Percentiles rank a stretch among this genome's conserved stretches.
Conservation (phyloP, 805 yeast species). For the Ogataea siamensis region DNA sequence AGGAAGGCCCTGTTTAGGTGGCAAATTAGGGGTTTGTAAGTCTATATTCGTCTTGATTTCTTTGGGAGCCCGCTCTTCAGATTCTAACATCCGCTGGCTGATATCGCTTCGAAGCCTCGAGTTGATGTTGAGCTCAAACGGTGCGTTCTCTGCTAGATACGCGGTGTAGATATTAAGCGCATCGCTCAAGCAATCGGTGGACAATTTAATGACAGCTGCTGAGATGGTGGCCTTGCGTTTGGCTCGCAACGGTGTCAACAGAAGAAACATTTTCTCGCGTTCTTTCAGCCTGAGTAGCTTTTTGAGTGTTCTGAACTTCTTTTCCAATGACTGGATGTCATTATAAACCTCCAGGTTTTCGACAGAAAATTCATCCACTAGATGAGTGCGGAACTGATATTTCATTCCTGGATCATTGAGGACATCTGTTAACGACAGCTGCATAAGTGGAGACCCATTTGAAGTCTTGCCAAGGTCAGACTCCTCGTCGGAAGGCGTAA, state of each 20-base stretch:
- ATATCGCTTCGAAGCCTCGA: constrained; percentile 25
- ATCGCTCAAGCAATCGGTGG: constrained; percentile 55
- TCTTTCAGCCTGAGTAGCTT: constrained; percentile 36
- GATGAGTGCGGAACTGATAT: constrained; percentile 62
- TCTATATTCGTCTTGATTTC: neutral
- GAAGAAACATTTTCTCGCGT: constrained; percentile 21
- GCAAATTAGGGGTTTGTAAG: neutral
- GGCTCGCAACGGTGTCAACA: constrained; percentile 16
- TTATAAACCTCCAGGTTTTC: constrained; percentile 76
- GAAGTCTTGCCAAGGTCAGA: too few species aligned
- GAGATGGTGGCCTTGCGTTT: constrained; percentile 34
- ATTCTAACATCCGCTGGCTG: constrained; percentile 17
- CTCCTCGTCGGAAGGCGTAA: constrained; percentile 7
- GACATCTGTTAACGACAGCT: constrained; percentile 38
- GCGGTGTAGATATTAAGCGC: constrained; percentile 66
- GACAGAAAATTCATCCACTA: constrained; percentile 61
- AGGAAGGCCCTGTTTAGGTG: neutral
- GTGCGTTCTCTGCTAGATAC: constrained; percentile 63
- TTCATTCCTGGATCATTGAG: constrained; percentile 75
- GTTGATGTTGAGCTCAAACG: constrained; percentile 69
- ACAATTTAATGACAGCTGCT: constrained; percentile 40
- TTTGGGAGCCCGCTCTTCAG: constrained; percentile 7
- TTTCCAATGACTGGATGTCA: constrained; percentile 53
- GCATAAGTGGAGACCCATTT: neutral
- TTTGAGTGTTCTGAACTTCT: constrained; percentile 43